Base-by-base conservation (phyloP, 331 rosid genomes). In the Malus hybrid region DNA sequence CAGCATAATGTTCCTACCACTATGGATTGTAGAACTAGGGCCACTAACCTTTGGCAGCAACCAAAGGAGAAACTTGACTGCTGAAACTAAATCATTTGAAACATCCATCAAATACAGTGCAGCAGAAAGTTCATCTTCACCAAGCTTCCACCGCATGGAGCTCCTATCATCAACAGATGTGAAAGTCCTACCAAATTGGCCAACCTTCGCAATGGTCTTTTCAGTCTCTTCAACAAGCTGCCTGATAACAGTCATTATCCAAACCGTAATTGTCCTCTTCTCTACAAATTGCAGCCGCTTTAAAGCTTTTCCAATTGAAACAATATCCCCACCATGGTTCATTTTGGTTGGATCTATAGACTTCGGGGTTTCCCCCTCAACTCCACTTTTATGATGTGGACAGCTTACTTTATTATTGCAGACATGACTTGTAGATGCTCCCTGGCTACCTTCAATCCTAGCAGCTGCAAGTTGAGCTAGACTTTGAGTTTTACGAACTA, bases 361-460 rank as follows among this genome's bases (percentile, higher is more conserved):
- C 81, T 88, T 92, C n/a, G 68, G 84, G 70, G 75, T 79, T 70
- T 90, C 97, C 65, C 96, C 96, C 66, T 95, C 96, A 32, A 76
- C 52, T 74, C 87, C 82, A 76, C 87, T 65, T 89, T 85, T 90
- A 71, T 92, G 98, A 84, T 92, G 96, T 76, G 98, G 94, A 72
- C 99, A 95, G 83, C 80, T 85, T 61, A 92, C 92, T 87, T 81
- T 92, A 69, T 85, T 95, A 66, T 90, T 96, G 89, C 98, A 95
- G 36, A 90, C 87, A 78, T 95, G 99, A 86, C 99, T 95, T 6
- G 98, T 90, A 50, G 99, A 95, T 67, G 99, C 98, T 81, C 99
- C 99, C 86, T 90, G 98, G 82, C 99, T 92, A 79, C 97, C 97
- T 81, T 95, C 99, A 79, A 92, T 95, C 84, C 99, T 90, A 84